phyloP scores from a whole-genome alignment of 768 basidiomycete species.

The Russula earlei region DNA sequence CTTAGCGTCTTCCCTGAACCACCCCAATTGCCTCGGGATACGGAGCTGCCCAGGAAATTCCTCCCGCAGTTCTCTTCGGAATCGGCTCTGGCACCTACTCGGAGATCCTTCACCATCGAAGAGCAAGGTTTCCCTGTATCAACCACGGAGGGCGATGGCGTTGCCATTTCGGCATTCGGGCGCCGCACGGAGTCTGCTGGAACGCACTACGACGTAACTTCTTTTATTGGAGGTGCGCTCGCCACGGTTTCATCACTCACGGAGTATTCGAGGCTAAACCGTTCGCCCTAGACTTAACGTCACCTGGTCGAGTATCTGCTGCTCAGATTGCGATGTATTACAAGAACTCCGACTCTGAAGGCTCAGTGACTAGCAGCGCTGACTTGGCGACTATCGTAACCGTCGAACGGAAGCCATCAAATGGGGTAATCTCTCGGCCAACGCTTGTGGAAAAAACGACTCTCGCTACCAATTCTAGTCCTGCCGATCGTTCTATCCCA shows the following conservation, averaged over 20 bases:
- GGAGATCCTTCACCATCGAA: slow-evolving; percentile 21
- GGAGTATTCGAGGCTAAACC: neutral
- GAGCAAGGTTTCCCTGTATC: slow-evolving; percentile 22
- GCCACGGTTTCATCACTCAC: slow-evolving; percentile 16
- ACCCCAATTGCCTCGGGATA: slow-evolving; percentile 28
- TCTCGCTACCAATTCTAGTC: neutral
- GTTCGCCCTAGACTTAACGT: slow-evolving; percentile 27
- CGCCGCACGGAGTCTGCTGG: slow-evolving; percentile 34
- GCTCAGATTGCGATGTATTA: neutral
- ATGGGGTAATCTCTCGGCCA: neutral
- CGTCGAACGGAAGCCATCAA: slow-evolving; percentile 13
- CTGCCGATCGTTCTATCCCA: neutral
- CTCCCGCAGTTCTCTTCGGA: neutral
- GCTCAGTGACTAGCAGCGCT: slow-evolving; percentile 1
- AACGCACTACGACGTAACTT: slow-evolving; percentile 63
- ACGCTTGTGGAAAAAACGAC: neutral
- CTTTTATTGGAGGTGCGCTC: slow-evolving; percentile 49
- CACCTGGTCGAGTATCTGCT: slow-evolving; percentile 20
- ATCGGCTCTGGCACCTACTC: slow-evolving; percentile 18
- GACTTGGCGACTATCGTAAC: slow-evolving; percentile 10
- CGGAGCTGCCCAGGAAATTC: neutral
- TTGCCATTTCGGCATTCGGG: neutral
- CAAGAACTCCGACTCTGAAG: slow-evolving; percentile 1
- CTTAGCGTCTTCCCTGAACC: slow-evolving; percentile 63
- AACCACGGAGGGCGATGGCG: slow-evolving; percentile 7